Evolutionary conservation across 441 rosid genomes (phyloP).

Genomic region (Jatropha multifida): DNA sequence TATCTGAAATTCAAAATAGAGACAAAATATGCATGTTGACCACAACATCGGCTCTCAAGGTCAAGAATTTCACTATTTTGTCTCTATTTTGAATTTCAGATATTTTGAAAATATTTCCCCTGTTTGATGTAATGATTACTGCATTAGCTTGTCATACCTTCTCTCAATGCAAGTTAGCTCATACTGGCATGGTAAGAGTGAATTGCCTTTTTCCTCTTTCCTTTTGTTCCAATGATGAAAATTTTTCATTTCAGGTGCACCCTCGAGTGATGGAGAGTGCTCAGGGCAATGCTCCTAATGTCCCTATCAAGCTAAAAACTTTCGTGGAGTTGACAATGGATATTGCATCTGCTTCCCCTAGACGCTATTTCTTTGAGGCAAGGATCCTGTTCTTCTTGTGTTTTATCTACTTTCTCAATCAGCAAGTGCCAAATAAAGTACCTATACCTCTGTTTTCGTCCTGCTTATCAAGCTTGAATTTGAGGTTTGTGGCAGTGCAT

Average conservation of each 20-base stretch:
- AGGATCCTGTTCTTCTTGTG: constrained; percentile 39
- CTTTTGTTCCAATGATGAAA: constrained; percentile 8
- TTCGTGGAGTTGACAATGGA: constrained; percentile 89
- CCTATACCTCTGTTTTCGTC: not conserved
- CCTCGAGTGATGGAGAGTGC: constrained; percentile 44
- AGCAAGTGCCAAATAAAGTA: not conserved
- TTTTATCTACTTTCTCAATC: constrained; percentile 15
- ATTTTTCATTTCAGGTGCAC: constrained; percentile 50
- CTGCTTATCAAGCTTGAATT: not conserved
- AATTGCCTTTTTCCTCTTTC: not conserved
- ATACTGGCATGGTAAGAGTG: not conserved
- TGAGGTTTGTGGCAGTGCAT: not conserved
- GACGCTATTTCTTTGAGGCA: constrained; percentile 98
- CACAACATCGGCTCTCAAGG: too few relatives aligned
- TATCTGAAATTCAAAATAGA: not conserved
- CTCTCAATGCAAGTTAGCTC: not conserved
- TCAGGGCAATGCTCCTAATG: constrained; percentile 24
- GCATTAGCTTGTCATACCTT: not conserved
- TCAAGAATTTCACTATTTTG: too few relatives aligned
- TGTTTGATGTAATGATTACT: not conserved
- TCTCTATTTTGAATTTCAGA: too few relatives aligned
- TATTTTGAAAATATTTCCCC: not conserved
- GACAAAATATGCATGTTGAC: not conserved
- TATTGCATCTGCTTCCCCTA: constrained; percentile 90
- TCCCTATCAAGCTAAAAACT: constrained; percentile 62